Evolutionary conservation across 805 yeast species (phyloP).

Genomic region (Komagataella ulmi): DNA sequence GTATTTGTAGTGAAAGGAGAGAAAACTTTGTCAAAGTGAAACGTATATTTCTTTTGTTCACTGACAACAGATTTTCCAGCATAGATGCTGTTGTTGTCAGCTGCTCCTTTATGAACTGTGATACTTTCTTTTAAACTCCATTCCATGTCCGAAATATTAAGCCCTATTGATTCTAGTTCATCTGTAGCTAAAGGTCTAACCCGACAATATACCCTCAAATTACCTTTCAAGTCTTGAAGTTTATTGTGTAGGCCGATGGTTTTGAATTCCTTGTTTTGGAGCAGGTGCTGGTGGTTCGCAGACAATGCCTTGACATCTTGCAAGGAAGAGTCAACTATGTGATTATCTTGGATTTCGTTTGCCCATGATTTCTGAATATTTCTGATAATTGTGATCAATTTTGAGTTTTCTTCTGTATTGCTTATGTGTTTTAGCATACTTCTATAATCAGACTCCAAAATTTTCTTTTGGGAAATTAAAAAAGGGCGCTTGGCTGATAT

Average conservation of each 20-base stretch:
- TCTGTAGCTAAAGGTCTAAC: slow-evolving; percentile 44
- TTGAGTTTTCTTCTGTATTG: background rate
- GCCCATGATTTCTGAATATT: background rate
- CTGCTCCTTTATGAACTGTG: slow-evolving; percentile 12
- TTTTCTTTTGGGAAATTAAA: background rate
- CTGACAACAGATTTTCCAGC: background rate
- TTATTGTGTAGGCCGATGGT: slow-evolving; percentile 59
- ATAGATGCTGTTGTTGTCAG: background rate
- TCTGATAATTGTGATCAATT: too few relatives aligned
- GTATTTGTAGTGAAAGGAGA: slow-evolving; percentile 35
- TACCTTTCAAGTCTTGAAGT: slow-evolving; percentile 82
- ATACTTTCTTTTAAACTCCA: slow-evolving; percentile 11
- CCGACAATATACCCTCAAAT: slow-evolving; percentile 83
- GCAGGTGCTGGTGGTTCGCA: background rate
- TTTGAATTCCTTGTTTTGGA: slow-evolving; percentile 28
- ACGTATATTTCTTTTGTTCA: slow-evolving; percentile 20
- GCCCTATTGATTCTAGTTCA: slow-evolving; percentile 18
- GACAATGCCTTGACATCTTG: background rate
- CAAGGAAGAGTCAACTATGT: background rate
- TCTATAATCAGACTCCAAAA: background rate
- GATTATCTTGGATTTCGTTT: background rate
- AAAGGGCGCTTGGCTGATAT: background rate
- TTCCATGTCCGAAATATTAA: background rate
- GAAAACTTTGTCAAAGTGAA: slow-evolving; percentile 74
- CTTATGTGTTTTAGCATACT: background rate